Conservation (phyloP, 306 rosid genomes). For the Gynostemma pentaphyllum region DNA sequence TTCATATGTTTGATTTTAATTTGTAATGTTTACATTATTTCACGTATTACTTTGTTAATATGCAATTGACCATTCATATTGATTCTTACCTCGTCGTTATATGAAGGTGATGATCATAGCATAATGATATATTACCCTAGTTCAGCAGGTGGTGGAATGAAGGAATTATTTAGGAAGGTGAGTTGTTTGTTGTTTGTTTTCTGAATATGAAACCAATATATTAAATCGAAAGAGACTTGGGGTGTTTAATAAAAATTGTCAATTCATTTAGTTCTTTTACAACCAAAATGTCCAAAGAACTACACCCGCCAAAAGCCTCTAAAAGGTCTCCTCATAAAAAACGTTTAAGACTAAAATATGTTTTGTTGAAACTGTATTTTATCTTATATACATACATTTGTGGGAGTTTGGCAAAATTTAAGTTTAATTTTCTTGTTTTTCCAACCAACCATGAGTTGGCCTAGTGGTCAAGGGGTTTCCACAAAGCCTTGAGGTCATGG, state of each 20-base stretch:
- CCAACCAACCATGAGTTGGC: too few relatives aligned
- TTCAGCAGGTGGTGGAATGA: slow-evolving; percentile 99
- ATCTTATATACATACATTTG: neutral
- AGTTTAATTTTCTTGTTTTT: neutral
- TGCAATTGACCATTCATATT: slow-evolving; percentile 21
- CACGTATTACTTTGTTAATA: neutral
- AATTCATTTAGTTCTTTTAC: too few relatives aligned
- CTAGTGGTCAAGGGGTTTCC: too few relatives aligned
- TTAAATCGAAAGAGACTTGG: too few relatives aligned
- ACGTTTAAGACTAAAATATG: too few relatives aligned
- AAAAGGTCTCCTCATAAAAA: too few relatives aligned
- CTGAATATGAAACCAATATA: too few relatives aligned
- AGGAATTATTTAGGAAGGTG: slow-evolving; percentile 97
- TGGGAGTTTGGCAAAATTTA: neutral
- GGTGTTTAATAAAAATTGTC: too few relatives aligned
- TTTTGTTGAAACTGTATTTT: neutral
- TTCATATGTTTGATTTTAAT: neutral
- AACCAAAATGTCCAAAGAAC: too few relatives aligned
- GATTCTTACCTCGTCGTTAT: slow-evolving; percentile 25
- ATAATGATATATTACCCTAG: slow-evolving; percentile 99
- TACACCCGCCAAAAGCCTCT: too few relatives aligned
- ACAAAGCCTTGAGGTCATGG: too few relatives aligned
- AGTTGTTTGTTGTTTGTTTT: slow-evolving; percentile 24
- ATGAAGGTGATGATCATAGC: slow-evolving; percentile 89
- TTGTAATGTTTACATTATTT: neutral